A percentile compares a stretch with the other conserved stretches of the same genome.
phyloP scores from a whole-genome alignment of 2,329 filamentous ascomycete genomes.

The Aspergillus persii region DNA sequence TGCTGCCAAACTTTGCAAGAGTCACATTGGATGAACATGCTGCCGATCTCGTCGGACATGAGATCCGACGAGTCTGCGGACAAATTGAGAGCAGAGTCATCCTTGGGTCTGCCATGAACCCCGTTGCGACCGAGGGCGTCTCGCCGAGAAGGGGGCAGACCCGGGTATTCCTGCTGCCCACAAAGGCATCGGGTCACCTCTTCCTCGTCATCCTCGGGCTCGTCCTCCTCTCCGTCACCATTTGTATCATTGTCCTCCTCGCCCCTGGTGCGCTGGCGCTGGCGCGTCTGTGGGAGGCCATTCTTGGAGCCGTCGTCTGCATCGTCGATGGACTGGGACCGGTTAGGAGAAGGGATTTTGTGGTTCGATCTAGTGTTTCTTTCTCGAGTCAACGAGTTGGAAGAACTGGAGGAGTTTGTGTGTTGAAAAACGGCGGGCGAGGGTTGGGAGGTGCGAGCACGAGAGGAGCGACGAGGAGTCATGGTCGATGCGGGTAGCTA shows the following conservation, averaged over 20 bases:
- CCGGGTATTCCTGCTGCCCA: constrained; percentile 91
- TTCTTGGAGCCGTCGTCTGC: constrained; percentile 49
- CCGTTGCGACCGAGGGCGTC: constrained; percentile 54
- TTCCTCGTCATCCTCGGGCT: constrained; percentile 70
- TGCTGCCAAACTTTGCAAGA: constrained; percentile 98
- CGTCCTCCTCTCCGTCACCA: constrained; percentile 50
- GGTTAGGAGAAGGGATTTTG: constrained; percentile 70
- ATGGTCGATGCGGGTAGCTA: constrained; percentile 36
- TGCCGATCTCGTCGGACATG: constrained; percentile 80
- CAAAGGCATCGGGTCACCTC: constrained; percentile 96
- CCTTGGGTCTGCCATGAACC: constrained; percentile 52
- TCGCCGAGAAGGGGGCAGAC: constrained; percentile 63
- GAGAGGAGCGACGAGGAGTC: constrained; percentile 84
- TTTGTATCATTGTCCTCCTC: constrained; percentile 60
- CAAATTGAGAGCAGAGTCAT: constrained; percentile 57
- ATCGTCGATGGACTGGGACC: constrained; percentile 61
- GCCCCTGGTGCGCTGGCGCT: constrained; percentile 72
- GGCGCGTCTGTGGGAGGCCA: constrained; percentile 69
- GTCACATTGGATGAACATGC: constrained; percentile 97
- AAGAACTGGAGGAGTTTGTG: constrained; percentile 73
- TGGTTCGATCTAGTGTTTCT: constrained; percentile 69
- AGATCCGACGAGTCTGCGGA: constrained; percentile 58
- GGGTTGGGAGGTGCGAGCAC: constrained; percentile 76
- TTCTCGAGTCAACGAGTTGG: constrained; percentile 70
- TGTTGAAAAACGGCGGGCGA: constrained; percentile 68